Base-by-base conservation (phyloP, 495 filamentous ascomycete genomes). In the Penicillium odoratum region DNA sequence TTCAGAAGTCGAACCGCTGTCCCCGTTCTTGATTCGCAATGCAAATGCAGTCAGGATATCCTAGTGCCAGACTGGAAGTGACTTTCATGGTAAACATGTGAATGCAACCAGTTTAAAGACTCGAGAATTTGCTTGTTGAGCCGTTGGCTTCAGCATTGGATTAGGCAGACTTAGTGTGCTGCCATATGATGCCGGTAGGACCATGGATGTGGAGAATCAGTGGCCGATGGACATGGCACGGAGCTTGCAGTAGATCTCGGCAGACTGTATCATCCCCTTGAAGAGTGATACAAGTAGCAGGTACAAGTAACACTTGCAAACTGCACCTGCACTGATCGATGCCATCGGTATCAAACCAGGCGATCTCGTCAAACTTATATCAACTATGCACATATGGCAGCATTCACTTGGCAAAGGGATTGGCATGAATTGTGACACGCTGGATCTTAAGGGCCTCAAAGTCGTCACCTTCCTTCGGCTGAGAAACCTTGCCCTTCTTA, bases 401-500 rank as follows among this genome's bases (percentile, higher is more conserved):
- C 11, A 26, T 46, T 86, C 80, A 90, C 58, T 73, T 85, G 3
- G 94, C 94, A 50, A 98, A 73, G 0, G 95, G 94, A 71, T 98
- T 98, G 13, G 94, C 94, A 77, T 98, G 94, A 25, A 98, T 88
- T 5, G 88, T 93, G 15, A 98, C 85, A 6, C 73, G 78, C 56
- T 91, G 81, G 51, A 97, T 91, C 49, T 77, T 77, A 4, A 89
- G 77, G 34, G 81, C 71, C 63, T 91, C 76, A 55, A 66, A 75
- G 7, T 69, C 67, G 34, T 78, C 68, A 0, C 69, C 72, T 52
- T 75, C 75, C 48, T 88, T 88, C 0, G 76, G 76, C 63, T 79
- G 77, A 47, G 71, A 69, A 9, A 93, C 90, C 62, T 91, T 81
- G 54, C 84, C 87, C 80, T 98, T 98, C 78, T 89, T 92, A 70